Percentiles rank a stretch among this genome's conserved stretches.
Conservation (phyloP, 805 yeast species). For the Nakazawaea ambrosiae region DNA sequence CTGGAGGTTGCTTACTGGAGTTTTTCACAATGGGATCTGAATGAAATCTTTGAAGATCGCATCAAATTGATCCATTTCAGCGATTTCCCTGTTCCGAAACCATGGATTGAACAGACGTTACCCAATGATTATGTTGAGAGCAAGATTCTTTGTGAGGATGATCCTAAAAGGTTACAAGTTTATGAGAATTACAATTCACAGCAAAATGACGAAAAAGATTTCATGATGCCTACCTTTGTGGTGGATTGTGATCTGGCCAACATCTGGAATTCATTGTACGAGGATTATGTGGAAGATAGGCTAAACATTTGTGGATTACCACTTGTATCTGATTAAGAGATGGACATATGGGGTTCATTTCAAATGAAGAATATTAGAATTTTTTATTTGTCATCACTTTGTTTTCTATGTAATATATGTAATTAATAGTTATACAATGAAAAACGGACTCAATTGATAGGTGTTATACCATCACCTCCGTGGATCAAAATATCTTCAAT, state of each 20-base stretch:
- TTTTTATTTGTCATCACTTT: too few species aligned
- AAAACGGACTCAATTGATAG: conserved; percentile 17
- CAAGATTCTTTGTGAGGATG: conserved; percentile 22
- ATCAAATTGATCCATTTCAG: conserved; percentile 53
- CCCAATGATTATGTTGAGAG: conserved; percentile 18
- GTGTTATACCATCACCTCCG: conserved; percentile 20
- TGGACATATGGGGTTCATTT: too few species aligned
- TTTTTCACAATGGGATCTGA: conserved; percentile 25
- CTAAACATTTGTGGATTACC: conserved; percentile 12
- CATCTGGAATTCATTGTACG: conserved; percentile 26
- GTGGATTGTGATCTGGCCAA: conserved; percentile 25
- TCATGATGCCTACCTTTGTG: conserved; percentile 16
- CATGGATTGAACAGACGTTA: conserved; percentile 39
- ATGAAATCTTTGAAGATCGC: conserved; percentile 17
- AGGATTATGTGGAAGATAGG: conserved; percentile 15
- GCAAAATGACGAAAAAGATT: neutral
- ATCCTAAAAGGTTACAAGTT: conserved; percentile 11
- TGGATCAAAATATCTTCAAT: conserved; percentile 31
- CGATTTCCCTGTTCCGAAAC: conserved; percentile 62
- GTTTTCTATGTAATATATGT: neutral
- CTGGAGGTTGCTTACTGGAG: conserved; percentile 12
- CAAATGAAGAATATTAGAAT: neutral
- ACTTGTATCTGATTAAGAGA: conserved; percentile 1
- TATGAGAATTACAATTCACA: conserved; percentile 4
- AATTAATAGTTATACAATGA: neutral